Base-by-base conservation (phyloP, 2,329 filamentous ascomycete species). In the Chlorencoelia australis region DNA sequence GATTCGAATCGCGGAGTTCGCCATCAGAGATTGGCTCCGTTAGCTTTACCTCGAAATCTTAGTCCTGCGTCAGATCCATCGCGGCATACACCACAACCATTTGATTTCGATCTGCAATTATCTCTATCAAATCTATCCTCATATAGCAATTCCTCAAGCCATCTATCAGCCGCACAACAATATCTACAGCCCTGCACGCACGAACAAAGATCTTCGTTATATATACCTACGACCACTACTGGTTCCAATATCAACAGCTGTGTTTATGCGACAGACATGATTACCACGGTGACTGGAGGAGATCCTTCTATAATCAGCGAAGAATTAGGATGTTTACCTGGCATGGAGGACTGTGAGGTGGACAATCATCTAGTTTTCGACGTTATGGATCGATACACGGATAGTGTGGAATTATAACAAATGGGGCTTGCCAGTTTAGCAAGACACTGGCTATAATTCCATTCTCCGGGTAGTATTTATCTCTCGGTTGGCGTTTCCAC, bases 361-460 rank as follows among this genome's bases (percentile, higher is more conserved):
- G 54, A 62, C 33, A 66, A 65, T 44, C 45, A 57, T 2, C 39
- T 58, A 9, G 57, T 65, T 2, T 66, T 65, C 43, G 55, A 59
- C 35, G 55, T 64, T 9, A 63, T 68, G 58, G 63, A 67, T 41
- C 57, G 57, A 32, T 67, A 67, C 44, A 50, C 56, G 2, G 51
- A 49, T 11, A 18, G 22, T 29, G 37, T 44, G 35, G 44, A 41
- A 1, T 43, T 50, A 49, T 48, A 44, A 39, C 39, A 39, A 31
- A 32, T 30, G 18, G 33, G 14, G 8, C 22, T 22, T 19, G 16
- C n/a, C n/a, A n/a, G n/a, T n/a, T n/a, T n/a, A n/a, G n/a, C n/a
- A n/a, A n/a, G n/a, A n/a, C n/a, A n/a, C n/a, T n/a, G n/a, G n/a
- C n/a, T n/a, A n/a, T n/a, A n/a, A n/a, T n/a, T n/a, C n/a, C n/a